These are phyloP conservation scores for Aspergillus flavus DNA, from an alignment of 2,329 filamentous ascomycete genomes.

Conservation along the genomic window DNA sequence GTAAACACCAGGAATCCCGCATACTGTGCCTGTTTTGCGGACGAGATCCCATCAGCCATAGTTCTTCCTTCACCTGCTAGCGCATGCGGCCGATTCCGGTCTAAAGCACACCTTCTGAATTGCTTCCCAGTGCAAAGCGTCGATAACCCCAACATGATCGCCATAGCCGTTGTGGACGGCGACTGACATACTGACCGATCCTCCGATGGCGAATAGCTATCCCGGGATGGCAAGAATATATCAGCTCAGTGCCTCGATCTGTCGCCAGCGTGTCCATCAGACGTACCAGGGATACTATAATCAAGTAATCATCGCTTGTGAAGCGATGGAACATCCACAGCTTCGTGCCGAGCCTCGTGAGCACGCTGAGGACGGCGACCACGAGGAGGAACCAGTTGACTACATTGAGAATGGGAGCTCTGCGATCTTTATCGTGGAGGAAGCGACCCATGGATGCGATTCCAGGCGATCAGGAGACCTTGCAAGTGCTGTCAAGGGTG, in stretches of 20 bases:
- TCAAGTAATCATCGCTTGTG: conserved; percentile 25
- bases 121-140: conserved; percentile 14
- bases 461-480: neutral
- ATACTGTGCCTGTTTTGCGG: conserved; percentile 20
- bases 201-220: conserved; percentile 21
- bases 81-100: no score
- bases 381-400: conserved; percentile 26
- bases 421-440: conserved; percentile 21
- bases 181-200: conserved; percentile 22
- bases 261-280: no score
- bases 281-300: conserved; percentile 21
- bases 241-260: neutral
- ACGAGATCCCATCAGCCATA: neutral
- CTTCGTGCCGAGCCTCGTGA: conserved; percentile 25
- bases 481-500: neutral
- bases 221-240: no score
- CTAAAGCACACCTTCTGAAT: conserved; percentile 24
- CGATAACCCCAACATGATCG: conserved; percentile 19
- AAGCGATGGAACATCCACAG: conserved; percentile 23
- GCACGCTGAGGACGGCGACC: conserved; percentile 22
- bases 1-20: conserved; percentile 24
- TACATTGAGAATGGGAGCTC: conserved; percentile 26
- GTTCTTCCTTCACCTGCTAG: neutral
- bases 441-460: conserved; percentile 20
- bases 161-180: conserved; percentile 28